Evolutionary conservation across 768 basidiomycete genomes (phyloP).

Genomic region (Strobilomyces echinocephalus): DNA sequence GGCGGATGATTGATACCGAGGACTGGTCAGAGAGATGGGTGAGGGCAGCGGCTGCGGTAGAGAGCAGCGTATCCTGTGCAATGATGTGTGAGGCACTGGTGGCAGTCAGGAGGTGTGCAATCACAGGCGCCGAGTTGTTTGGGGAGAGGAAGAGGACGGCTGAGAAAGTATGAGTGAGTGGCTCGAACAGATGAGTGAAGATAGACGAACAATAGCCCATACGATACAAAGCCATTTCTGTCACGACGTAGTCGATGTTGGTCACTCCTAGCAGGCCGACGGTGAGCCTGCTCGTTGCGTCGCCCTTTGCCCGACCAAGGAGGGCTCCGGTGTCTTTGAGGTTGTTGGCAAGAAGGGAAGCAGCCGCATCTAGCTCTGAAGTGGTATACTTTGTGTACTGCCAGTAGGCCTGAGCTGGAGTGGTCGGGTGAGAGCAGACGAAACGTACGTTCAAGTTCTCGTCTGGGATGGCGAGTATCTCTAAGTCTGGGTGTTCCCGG

Average conservation of each 20-base stretch:
- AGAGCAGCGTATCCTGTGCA: conserved; percentile 14
- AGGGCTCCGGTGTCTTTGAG: conserved; percentile 16
- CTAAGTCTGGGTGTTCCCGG: conserved; percentile 18
- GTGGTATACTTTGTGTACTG: conserved; percentile 27
- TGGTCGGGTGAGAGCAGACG: too few species aligned
- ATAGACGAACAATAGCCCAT: conserved; percentile 29
- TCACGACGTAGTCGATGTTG: conserved; percentile 20
- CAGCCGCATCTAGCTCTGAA: conserved; percentile 21
- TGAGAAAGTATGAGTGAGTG: not conserved
- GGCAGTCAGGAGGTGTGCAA: conserved; percentile 38
- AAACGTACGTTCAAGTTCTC: conserved; percentile 19
- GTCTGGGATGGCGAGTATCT: conserved; percentile 23
- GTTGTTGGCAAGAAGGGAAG: conserved; percentile 25
- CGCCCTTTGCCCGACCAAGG: conserved; percentile 22
- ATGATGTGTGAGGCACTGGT: conserved; percentile 22
- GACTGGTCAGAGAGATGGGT: conserved; percentile 13
- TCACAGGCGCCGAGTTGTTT: conserved; percentile 43
- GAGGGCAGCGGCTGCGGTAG: conserved; percentile 16
- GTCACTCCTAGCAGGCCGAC: conserved; percentile 25
- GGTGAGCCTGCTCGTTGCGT: conserved; percentile 21
- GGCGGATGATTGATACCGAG: conserved; percentile 21
- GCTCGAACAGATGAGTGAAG: not conserved
- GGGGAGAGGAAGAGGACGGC: conserved; percentile 36
- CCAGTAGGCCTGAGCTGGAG: not conserved
- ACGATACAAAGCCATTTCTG: conserved; percentile 18